A percentile compares a stretch with the other conserved stretches of the same genome.
phyloP scores from a whole-genome alignment of 257 asterid genomes.

The Plantago elongata region DNA sequence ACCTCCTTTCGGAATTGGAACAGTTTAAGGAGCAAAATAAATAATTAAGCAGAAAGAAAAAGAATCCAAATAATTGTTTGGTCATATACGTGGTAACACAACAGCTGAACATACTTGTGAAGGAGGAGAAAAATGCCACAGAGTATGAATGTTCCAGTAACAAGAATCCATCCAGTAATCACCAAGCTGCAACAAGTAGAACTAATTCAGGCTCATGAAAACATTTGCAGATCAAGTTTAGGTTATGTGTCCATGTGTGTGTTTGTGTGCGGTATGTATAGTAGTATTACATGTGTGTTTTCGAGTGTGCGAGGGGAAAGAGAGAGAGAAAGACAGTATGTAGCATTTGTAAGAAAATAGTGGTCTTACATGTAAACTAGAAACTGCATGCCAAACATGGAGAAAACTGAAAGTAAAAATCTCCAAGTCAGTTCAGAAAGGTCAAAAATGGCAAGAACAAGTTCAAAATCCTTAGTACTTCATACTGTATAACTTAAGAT shows the following conservation, averaged over 20 bases:
- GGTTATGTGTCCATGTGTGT: not conserved
- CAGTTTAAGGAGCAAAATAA: not conserved
- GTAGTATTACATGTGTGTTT: not conserved
- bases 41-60: not conserved
- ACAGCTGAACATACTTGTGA: slow-evolving; percentile 54
- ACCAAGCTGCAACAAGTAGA: slow-evolving; percentile 65
- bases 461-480: too few relatives aligned
- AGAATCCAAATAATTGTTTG: not conserved
- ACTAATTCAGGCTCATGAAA: not conserved
- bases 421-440: not conserved
- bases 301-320: not conserved
- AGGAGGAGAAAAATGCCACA: slow-evolving; percentile 87
- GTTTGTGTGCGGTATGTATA: not conserved
- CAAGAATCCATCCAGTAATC: slow-evolving; percentile 80
- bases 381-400: slow-evolving; percentile 76
- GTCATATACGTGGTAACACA: not conserved
- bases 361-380: slow-evolving; percentile 58
- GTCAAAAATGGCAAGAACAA: not conserved
- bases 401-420: slow-evolving; percentile 54
- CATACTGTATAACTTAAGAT: not conserved
- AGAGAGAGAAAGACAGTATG: not conserved
- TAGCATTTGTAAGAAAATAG: slow-evolving; percentile 12
- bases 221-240: not conserved
- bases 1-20: not conserved
- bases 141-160: slow-evolving; percentile 70